These are phyloP conservation scores for Knoxdaviesia capensis DNA, from an alignment of 2,329 filamentous ascomycete species.

Conservation along the genomic window DNA sequence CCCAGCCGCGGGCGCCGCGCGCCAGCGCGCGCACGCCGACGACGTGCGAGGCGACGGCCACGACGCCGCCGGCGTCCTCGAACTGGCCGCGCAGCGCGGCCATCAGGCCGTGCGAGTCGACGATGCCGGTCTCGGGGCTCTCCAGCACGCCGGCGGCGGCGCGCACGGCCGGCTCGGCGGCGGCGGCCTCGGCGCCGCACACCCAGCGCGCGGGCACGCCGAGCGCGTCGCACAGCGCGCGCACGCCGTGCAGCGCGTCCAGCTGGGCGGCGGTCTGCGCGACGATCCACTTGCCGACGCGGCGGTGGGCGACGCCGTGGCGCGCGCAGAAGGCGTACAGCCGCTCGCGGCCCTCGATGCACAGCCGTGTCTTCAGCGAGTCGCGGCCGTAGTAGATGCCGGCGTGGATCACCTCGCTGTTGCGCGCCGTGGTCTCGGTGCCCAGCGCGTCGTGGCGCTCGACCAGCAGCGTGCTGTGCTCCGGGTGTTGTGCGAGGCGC, in stretches of 20 bases:
- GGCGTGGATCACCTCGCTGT: conserved; percentile 92
- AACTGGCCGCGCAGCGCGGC: conserved; percentile 56
- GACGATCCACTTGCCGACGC: conserved; percentile 86
- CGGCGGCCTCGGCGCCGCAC: conserved; percentile 33
- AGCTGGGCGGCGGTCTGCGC: conserved; percentile 60
- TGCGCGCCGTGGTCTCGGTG: conserved; percentile 66
- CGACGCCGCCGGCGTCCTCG: conserved; percentile 54
- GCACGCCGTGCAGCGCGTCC: conserved; percentile 33
- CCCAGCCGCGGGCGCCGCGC: conserved; percentile 44
- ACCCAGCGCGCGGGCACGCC: conserved; percentile 57
- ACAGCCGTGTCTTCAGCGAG: conserved; percentile 68
- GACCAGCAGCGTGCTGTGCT: conserved; percentile 52
- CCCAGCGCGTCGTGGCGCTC: conserved; percentile 60
- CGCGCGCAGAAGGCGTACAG: conserved; percentile 60
- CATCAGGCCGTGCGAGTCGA: conserved; percentile 80
- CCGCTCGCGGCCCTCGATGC: conserved; percentile 53
- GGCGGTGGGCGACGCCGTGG: conserved; percentile 47
- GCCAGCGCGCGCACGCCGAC: conserved; percentile 29
- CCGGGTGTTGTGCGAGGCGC: conserved; percentile 42
- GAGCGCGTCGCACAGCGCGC: conserved; percentile 16
- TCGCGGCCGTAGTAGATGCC: conserved; percentile 70
- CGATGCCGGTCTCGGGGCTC: conserved; percentile 68
- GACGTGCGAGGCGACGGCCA: conserved; percentile 51
- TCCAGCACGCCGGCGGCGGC: conserved; percentile 61
- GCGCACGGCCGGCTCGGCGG: conserved; percentile 54